Evolutionary conservation across 164 flowering plant genomes (phyloP).

Genomic region (Chloranthus sessilifolius): DNA sequence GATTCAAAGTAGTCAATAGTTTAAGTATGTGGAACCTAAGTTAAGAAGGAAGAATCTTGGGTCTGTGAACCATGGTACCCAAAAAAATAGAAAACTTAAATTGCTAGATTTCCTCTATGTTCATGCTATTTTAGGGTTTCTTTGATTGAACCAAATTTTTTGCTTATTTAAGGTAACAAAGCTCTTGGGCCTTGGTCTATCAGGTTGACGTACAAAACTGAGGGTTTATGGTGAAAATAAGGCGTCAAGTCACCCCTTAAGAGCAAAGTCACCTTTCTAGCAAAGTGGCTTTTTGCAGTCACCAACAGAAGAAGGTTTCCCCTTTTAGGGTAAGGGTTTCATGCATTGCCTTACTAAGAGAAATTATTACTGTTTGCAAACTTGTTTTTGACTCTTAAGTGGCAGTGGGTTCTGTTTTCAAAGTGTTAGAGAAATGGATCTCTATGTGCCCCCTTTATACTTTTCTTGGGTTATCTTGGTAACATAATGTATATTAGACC

Average conservation of each 20-base stretch:
- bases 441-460: too few species aligned
- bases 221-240: conserved; percentile 30
- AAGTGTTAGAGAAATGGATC: conserved; percentile 2
- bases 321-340: conserved; percentile 4
- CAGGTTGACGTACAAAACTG: conserved; percentile 40
- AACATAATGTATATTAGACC: too few species aligned
- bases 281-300: conserved; percentile 4
- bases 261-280: conserved; percentile 25
- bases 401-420: not conserved
- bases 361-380: conserved; percentile 18
- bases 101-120: too few species aligned
- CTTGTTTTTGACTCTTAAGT: not conserved
- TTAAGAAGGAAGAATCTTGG: too few species aligned
- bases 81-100: too few species aligned
- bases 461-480: too few species aligned
- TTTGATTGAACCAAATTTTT: not conserved
- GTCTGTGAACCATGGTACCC: too few species aligned
- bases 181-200: not conserved
- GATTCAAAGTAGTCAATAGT: too few species aligned
- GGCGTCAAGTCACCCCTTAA: conserved; percentile 28
- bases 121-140: too few species aligned
- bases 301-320: not conserved
- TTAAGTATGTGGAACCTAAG: too few species aligned
- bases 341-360: conserved; percentile 13
- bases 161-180: not conserved